Base-by-base conservation (phyloP, 352 stramenopile genomes). In the Pythium periplocum region DNA sequence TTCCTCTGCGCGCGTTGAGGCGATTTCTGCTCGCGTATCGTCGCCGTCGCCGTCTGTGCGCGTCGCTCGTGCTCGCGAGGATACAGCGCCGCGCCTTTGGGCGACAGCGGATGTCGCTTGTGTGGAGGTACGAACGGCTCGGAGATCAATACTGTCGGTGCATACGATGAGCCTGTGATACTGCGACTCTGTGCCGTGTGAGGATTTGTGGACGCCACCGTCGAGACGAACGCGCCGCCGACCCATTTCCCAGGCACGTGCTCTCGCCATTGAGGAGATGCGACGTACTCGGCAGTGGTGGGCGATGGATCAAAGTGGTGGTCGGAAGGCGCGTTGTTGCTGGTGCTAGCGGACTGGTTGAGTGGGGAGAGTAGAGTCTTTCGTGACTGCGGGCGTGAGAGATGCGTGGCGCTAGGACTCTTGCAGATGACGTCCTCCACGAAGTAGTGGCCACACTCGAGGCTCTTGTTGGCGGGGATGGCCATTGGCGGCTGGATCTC, bases 401-500 rank as follows among this genome's bases (percentile, higher is more conserved):
- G 17, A 26, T 26, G 17, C 17, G 17, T 26, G 17, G 17, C 17
- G 17, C 17, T 26, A 26, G 17, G 17, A 26, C 17, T 26, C 12
- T 34, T 53, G 50, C 53, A 64, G 43, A 86, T 57, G 8, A 83
- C 42, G 58, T 86, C 71, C n/a, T 68, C 51, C 6, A 83, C 64
- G 35, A 84, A 86, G 47, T 79, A 86, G 55, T 83, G 80, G 39
- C 61, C 75, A 53, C 75, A 84, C 11, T 63, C 63, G 45, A 86
- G 66, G 32, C 71, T 66, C 43, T 83, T 83, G 64, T 76, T 83
- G 32, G 64, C 71, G 4, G 74, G 57, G 38, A 87, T 71, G 11
- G 65, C 57, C 68, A 90, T 78, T 1, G 79, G 76, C 40, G 68
- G 68, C 30, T 90, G 79, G 34, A 90, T 80, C 49, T 90, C 76